A percentile compares a stretch with the other conserved stretches of the same genome.
phyloP scores from a whole-genome alignment of 345 rosid species.

The Lepidium africanum region DNA sequence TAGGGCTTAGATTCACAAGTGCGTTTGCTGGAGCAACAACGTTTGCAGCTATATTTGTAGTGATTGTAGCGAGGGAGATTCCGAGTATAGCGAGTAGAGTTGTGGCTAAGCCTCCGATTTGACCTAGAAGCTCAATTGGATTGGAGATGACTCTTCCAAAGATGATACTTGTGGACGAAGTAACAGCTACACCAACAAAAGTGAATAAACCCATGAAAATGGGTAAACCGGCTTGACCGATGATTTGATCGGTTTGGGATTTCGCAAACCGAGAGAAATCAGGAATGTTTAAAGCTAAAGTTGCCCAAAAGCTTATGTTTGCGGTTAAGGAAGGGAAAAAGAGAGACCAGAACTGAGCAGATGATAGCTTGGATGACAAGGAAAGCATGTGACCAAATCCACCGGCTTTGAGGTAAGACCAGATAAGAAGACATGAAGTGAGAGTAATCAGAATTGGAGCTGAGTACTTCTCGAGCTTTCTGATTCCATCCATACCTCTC shows the following conservation, averaged over 20 bases:
- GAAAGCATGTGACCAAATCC: slow-evolving; percentile 76
- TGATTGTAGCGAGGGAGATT: slow-evolving; percentile 72
- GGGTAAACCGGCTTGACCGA: slow-evolving; percentile 83
- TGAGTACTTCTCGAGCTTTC: slow-evolving; percentile 69
- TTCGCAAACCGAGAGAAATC: slow-evolving; percentile 82
- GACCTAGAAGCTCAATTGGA: slow-evolving; percentile 69
- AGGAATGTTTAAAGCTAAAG: slow-evolving; percentile 83
- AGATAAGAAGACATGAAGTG: slow-evolving; percentile 55
- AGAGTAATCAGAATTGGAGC: slow-evolving; percentile 69
- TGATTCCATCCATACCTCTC: slow-evolving; percentile 84
- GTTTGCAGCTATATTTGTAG: slow-evolving; percentile 92
- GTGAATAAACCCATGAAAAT: slow-evolving; percentile 87
- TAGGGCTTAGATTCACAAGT: slow-evolving; percentile 76
- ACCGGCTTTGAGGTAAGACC: slow-evolving; percentile 78
- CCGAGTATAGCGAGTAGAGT: slow-evolving; percentile 62
- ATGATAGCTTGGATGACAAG: slow-evolving; percentile 52
- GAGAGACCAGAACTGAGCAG: slow-evolving; percentile 70
- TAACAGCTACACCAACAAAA: slow-evolving; percentile 75
- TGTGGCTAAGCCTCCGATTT: slow-evolving; percentile 64
- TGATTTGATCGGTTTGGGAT: slow-evolving; percentile 64
- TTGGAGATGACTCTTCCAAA: slow-evolving; percentile 72
- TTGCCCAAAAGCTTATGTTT: slow-evolving; percentile 92
- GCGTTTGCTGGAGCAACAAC: slow-evolving; percentile 94
- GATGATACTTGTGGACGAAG: slow-evolving; percentile 68
- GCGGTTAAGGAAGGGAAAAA: slow-evolving; percentile 91